Percentiles rank a stretch among this genome's conserved stretches.
phyloP scores from a whole-genome alignment of 2,329 filamentous ascomycete species.

The Aspergillus neoniger region DNA sequence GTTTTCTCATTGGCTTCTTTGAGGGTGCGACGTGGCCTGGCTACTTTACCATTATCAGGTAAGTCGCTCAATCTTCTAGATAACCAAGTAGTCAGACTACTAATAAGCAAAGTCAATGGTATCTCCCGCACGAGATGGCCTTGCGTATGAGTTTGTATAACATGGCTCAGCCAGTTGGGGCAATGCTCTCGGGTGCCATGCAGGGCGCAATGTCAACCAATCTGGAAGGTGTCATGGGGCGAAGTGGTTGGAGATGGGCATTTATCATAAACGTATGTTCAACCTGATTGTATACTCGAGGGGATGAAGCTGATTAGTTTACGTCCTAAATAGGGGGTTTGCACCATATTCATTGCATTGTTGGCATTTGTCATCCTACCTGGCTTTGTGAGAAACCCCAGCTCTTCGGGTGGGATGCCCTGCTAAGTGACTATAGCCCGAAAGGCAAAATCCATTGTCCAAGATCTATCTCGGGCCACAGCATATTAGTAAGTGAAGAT shows the following conservation, averaged over 20 bases:
- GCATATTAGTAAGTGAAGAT: neutral
- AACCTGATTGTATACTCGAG: no score
- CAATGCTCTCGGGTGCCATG: conserved; percentile 11
- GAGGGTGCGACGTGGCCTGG: conserved; percentile 9
- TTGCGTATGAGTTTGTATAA: conserved; percentile 14
- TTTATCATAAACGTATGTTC: conserved; percentile 10
- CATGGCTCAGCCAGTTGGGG: conserved; percentile 10
- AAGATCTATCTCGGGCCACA: conserved; percentile 1
- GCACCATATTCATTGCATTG: conserved; percentile 4
- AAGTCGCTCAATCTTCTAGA: no score
- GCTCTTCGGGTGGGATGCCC: no score
- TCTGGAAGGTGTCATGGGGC: conserved; percentile 5
- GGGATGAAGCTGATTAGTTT: neutral
- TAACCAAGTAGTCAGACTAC: no score
- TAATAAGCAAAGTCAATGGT: conserved; percentile 2
- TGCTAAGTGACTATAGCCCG: neutral
- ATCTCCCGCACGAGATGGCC: conserved; percentile 8
- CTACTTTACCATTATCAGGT: conserved; percentile 12
- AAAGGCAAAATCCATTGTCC: conserved; percentile 2
- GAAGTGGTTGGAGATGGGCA: conserved; percentile 13
- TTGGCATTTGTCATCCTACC: conserved; percentile 6
- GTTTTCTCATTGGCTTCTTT: conserved; percentile 8
- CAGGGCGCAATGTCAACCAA: conserved; percentile 12
- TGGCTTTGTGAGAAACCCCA: conserved; percentile 1
- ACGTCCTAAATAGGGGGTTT: neutral